Percentiles rank a stretch among this genome's conserved stretches.
Conservation (phyloP, 768 basidiomycete species). For the Leucocoprinus leucothites region DNA sequence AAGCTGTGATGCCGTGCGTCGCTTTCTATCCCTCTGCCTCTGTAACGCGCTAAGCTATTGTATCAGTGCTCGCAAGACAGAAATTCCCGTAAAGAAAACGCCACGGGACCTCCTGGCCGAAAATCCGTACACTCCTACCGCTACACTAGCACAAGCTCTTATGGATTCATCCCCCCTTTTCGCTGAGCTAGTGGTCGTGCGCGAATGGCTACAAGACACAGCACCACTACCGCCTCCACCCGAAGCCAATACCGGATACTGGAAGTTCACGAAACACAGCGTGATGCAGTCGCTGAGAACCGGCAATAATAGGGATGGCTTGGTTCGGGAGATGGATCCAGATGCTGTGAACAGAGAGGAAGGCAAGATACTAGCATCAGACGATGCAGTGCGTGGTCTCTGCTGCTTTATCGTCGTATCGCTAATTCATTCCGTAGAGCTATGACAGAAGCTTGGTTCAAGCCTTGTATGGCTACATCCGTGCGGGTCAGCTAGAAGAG, state of each 20-base stretch:
- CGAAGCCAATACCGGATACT: conserved; percentile 79
- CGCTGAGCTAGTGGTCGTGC: conserved; percentile 72
- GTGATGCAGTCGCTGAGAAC: conserved; percentile 63
- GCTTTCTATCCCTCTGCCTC: not conserved
- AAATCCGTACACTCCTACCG: conserved; percentile 83
- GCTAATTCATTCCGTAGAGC: conserved; percentile 39
- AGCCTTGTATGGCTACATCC: conserved; percentile 76
- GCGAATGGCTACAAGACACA: conserved; percentile 87
- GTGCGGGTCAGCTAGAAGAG: conserved; percentile 82
- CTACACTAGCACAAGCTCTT: conserved; percentile 70
- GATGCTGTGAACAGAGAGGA: conserved; percentile 68
- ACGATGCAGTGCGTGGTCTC: conserved; percentile 63
- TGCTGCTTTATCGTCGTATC: not conserved
- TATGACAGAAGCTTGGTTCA: conserved; percentile 79
- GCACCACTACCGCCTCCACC: conserved; percentile 58
- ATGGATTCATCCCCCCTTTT: conserved; percentile 67
- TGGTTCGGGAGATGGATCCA: conserved; percentile 75
- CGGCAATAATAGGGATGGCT: conserved; percentile 42
- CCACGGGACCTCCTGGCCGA: conserved; percentile 54
- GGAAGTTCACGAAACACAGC: conserved; percentile 77
- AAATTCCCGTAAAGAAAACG: conserved; percentile 40
- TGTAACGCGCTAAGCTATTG: not conserved
- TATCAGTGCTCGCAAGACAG: conserved; percentile 65
- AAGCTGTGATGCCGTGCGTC: conserved; percentile 73
- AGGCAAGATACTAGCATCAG: conserved; percentile 58